These are phyloP conservation scores for Rickenella mellea DNA, from an alignment of 768 basidiomycete species.

Conservation along the genomic window DNA sequence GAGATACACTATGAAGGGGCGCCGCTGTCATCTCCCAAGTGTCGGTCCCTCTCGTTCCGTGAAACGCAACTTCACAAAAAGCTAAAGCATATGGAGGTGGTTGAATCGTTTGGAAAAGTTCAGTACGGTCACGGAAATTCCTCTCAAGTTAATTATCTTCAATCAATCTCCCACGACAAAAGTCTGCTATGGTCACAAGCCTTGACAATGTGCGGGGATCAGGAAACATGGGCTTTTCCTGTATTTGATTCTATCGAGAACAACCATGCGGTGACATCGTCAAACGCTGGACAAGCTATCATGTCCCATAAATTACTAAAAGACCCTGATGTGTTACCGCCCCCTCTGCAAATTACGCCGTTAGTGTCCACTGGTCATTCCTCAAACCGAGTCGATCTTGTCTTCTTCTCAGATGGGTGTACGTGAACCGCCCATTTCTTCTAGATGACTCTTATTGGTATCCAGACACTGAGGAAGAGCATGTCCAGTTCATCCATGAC, in stretches of 20 bases:
- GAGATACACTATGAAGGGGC: no score
- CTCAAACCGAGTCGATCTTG: slow-evolving; percentile 59
- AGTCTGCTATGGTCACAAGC: background rate
- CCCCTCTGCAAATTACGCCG: slow-evolving; percentile 45
- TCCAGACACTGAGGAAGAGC: slow-evolving; percentile 47
- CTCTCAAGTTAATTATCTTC: no score
- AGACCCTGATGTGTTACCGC: slow-evolving; percentile 11
- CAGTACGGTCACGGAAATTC: no score
- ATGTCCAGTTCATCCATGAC: slow-evolving; percentile 55
- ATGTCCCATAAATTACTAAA: background rate
- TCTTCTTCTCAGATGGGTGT: slow-evolving; percentile 79
- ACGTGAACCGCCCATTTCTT: slow-evolving; percentile 17
- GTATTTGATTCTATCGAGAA: background rate
- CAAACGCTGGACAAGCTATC: no score
- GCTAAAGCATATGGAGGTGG: no score
- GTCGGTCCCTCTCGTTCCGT: no score
- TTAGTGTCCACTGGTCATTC: slow-evolving; percentile 53
- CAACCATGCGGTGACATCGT: no score
- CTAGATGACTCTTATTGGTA: background rate
- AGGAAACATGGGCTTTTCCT: background rate
- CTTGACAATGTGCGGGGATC: background rate
- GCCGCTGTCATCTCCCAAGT: no score
- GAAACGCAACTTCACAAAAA: no score
- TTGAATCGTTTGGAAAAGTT: no score
- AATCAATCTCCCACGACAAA: background rate